Evolutionary conservation across 176 grass and related monocot species (phyloP), one percentile per base, ranked within the genome.

Genomic region (Eragrostis nindensis): DNA sequence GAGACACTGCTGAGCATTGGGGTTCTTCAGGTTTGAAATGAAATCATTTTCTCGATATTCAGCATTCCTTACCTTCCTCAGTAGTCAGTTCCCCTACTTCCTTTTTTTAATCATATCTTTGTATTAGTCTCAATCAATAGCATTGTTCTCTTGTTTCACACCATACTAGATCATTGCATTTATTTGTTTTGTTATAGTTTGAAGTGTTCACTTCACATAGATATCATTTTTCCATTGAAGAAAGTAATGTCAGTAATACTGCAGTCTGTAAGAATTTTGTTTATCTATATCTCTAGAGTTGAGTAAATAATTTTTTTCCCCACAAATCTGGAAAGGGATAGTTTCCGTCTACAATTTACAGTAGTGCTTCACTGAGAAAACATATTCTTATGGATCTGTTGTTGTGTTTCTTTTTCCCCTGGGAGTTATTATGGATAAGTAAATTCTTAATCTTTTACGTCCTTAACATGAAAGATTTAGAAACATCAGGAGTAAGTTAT

Each of bases 1-100:
- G 94, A 97, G 85, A 92, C 91, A 40, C 85, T 97, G 52, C 47
- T 97, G 67, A 97, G 94, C 85, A 88, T 97, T 60, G 90, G 84
- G 62, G 89, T 97, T 83, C 87, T 97, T 86, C 91, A 97, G 94
- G 94, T 97, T 68, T 66, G 88, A 57, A 71, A 76, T 82, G 73
- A 70, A 48, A 83, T 75, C 41, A 60, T 77, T n/a, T 45, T 54
- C 41, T 55, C 47, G 44, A 55, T 25, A 76, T 11, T 17, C 27
- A 43, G 19, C 56, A 64, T 62, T 52, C 78, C 24, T 19, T 53
- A 47, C 47, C 27, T 54, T 46, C 8, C 10, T 17, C 0, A 11
- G 32, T 36, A 36, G 32, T 36, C 32, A 2, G 10, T 56, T 62
- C 3, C 11, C 11, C 3, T 63, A 54, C 39, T 24, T 54, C 29